Percentiles rank a stretch among this genome's conserved stretches.
Conservation (phyloP, 352 stramenopile genomes). For the Pythium aphanidermatum region DNA sequence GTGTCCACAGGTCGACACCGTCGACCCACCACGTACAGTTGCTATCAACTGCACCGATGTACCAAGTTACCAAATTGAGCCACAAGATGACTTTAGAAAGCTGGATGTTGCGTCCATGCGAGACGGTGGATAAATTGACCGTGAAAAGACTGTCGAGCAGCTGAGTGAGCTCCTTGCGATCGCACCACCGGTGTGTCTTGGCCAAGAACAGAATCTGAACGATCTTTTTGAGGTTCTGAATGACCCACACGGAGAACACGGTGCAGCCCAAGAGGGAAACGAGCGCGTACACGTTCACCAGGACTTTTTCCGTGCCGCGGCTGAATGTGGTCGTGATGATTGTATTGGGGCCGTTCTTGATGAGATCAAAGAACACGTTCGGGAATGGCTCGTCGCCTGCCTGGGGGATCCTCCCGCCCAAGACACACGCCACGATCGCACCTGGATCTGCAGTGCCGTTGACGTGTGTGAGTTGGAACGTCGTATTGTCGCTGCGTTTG, state of each 20-base stretch:
- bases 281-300: slow-evolving; percentile 17
- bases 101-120: slow-evolving; percentile 16
- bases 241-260: slow-evolving; percentile 8
- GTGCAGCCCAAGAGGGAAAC: slow-evolving; percentile 12
- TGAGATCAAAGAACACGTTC: slow-evolving; percentile 11
- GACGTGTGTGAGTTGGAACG: slow-evolving; percentile 3
- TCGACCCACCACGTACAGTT: slow-evolving; percentile 18
- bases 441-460: slow-evolving; percentile 1
- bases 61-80: slow-evolving; percentile 15
- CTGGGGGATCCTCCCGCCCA: slow-evolving; percentile 11
- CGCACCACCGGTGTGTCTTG: slow-evolving; percentile 1
- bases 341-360: slow-evolving; percentile 10
- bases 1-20: slow-evolving; percentile 14
- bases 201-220: neutral
- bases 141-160: slow-evolving; percentile 9
- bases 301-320: slow-evolving; percentile 13
- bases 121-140: slow-evolving; percentile 7
- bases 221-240: neutral
- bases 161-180: neutral
- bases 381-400: slow-evolving; percentile 9
- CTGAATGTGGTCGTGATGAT: slow-evolving; percentile 16
- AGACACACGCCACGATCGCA: slow-evolving; percentile 9
- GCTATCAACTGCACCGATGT: slow-evolving; percentile 16
- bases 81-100: slow-evolving; percentile 13
- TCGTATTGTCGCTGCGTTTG: neutral